Percentiles rank a stretch among this genome's conserved stretches.
Evolutionary conservation across 179 eudicot species (phyloP).

Genomic region (Nepenthes alata): DNA sequence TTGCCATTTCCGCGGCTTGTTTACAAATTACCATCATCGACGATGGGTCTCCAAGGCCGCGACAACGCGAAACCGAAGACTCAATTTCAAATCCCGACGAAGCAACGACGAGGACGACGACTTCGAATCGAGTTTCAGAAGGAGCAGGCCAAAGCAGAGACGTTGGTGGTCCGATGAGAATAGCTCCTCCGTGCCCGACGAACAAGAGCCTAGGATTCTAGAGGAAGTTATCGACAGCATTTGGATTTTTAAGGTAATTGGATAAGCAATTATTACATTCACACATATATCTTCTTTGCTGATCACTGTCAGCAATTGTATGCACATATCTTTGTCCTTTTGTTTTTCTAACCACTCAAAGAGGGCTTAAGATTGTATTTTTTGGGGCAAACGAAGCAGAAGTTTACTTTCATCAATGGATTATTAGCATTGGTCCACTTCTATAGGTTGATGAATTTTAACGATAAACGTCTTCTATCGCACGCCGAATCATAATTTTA

Average conservation of each 20-base stretch:
- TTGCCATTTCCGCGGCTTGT: not conserved
- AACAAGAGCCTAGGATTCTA: constrained; percentile 17
- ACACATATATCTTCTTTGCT: not conserved
- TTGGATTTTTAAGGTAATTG: constrained; percentile 58
- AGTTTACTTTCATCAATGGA: too few species aligned
- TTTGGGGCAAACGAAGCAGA: not conserved
- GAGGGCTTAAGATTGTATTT: too few species aligned
- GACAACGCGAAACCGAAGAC: constrained; percentile 8
- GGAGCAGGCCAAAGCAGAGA: constrained; percentile 12
- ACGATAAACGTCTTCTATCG: too few species aligned
- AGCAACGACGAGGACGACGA: constrained; percentile 13
- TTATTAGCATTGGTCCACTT: not conserved
- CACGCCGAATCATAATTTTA: too few species aligned
- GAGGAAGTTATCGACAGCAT: constrained; percentile 44
- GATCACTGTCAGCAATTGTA: not conserved
- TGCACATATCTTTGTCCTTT: not conserved
- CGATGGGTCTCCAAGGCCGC: constrained; percentile 23
- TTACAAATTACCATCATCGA: constrained; percentile 10
- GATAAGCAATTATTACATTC: not conserved
- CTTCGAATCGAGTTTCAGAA: not conserved
- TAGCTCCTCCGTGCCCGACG: not conserved
- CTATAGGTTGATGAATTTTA: not conserved
- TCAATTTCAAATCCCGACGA: constrained; percentile 4
- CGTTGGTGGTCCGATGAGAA: constrained; percentile 25
- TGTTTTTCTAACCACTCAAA: too few species aligned